Conservation (phyloP, 768 basidiomycete genomes). For the Boletus rufocinnamomeus region DNA sequence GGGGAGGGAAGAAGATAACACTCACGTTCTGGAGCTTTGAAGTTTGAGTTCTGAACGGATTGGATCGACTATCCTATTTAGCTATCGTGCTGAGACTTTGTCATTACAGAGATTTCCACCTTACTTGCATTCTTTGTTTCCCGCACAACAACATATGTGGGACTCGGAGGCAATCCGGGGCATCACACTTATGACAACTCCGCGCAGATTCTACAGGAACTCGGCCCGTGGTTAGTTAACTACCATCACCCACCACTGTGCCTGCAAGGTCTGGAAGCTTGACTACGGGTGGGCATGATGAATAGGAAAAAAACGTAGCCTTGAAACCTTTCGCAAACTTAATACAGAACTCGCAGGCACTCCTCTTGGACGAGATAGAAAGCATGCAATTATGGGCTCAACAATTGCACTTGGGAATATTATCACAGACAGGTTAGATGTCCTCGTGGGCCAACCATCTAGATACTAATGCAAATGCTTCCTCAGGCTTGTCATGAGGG, state of each 20-base stretch:
- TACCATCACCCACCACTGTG: no score
- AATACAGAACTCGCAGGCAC: neutral
- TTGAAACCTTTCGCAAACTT: neutral
- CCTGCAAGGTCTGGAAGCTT: neutral
- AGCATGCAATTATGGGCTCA: neutral
- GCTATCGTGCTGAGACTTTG: neutral
- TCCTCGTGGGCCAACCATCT: constrained; percentile 55
- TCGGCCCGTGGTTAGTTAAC: neutral
- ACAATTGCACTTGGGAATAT: constrained; percentile 1
- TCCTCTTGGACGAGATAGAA: neutral
- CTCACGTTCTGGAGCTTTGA: neutral
- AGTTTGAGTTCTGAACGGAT: neutral
- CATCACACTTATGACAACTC: neutral
- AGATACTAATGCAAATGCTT: constrained; percentile 62
- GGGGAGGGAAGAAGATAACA: no score
- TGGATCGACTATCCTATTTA: neutral
- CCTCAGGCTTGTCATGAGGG: constrained; percentile 68
- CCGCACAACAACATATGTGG: neutral
- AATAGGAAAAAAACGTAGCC: neutral
- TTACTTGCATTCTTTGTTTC: neutral
- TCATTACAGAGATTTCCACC: constrained; percentile 8
- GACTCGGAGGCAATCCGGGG: neutral
- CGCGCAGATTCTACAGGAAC: neutral
- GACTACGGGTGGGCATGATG: neutral
- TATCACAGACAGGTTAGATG: constrained; percentile 32